Base-by-base conservation (phyloP, 1,284 basidiomycete species). In the Chiua sp. region DNA sequence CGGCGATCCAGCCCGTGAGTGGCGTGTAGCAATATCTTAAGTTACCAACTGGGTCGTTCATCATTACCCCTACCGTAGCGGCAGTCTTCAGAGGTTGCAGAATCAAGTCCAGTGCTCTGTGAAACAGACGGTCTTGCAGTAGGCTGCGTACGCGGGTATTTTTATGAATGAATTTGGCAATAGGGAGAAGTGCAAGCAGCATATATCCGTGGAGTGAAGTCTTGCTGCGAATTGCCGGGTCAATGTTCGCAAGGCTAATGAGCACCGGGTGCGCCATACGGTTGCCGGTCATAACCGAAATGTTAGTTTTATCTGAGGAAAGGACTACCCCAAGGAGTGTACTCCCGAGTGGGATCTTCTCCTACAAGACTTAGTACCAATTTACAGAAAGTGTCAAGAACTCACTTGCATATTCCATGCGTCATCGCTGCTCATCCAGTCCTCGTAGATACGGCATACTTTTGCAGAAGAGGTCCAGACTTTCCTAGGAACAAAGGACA, bases 171-270 rank as follows among this genome's bases (percentile, higher is more conserved):
- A 73, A 78, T 32, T 67, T 72, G 5, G 73, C 59, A 35, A 75
- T 67, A 2, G 73, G 75, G 4, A 78, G 56, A 0, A 77, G 63
- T 10, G 70, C 73, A 28, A 71, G 55, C 0, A 78, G 66, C 2
- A 71, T 47, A 52, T 72, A 75, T 1, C 64, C 57, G 57, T 76
- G 67, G 30, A 70, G 61, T 0, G 65, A 69, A 16, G 70, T 63
- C 57, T 78, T 78, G 47, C 63, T 67, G 2, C 65, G 63, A 46
- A 75, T 63, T 20, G 69, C 66, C 57, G 63, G 65, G 37, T 68
- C 51, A 1, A 77, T 65, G 57, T 79, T 49, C 8, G 30, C 28
- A 20, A 49, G 48, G 48, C 48, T 49, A 39, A 39, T 39, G 37
- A 39, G 37, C 20, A 39, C 37, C 20, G 48, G 48, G 16, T 49